phyloP scores from a whole-genome alignment of 164 flowering plant species.

The Vitis labrusca region DNA sequence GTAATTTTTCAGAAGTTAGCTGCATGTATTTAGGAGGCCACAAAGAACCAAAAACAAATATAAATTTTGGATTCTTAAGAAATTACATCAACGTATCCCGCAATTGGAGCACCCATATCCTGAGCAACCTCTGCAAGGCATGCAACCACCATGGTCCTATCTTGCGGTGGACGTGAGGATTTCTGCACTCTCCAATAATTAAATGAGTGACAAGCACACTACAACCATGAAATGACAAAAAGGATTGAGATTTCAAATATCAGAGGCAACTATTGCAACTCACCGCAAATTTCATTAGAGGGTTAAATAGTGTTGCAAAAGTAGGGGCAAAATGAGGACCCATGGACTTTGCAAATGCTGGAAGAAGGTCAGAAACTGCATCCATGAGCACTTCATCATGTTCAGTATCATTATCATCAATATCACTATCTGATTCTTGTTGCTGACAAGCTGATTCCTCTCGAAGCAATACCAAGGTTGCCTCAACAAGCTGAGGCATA shows the following conservation, averaged over 20 bases:
- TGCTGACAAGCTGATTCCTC: slow-evolving; percentile 90
- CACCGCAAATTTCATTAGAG: slow-evolving; percentile 95
- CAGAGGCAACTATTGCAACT: slow-evolving; percentile 18
- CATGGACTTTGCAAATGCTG: slow-evolving; percentile 96
- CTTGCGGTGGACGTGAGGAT: slow-evolving; percentile 83
- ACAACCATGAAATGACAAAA: neutral
- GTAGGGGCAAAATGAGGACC: slow-evolving; percentile 86
- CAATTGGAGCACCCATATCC: slow-evolving; percentile 91
- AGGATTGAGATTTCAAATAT: neutral
- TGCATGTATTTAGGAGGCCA: neutral
- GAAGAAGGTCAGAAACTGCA: slow-evolving; percentile 95
- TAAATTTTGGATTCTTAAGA: neutral
- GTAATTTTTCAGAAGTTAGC: neutral
- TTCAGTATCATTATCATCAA: slow-evolving; percentile 68
- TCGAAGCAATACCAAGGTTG: slow-evolving; percentile 66
- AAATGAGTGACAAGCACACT: slow-evolving; percentile 3
- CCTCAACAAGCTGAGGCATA: slow-evolving; percentile 74
- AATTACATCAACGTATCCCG: slow-evolving; percentile 78
- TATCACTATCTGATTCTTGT: slow-evolving; percentile 73
- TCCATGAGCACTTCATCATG: slow-evolving; percentile 99
- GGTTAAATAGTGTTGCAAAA: slow-evolving; percentile 73
- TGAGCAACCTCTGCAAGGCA: slow-evolving; percentile 98
- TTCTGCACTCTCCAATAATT: slow-evolving; percentile 46
- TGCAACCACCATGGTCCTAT: slow-evolving; percentile 98
- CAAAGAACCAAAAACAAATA: neutral